phyloP scores from a whole-genome alignment of 2,329 filamentous ascomycete genomes.

The Capronia epimyces region DNA sequence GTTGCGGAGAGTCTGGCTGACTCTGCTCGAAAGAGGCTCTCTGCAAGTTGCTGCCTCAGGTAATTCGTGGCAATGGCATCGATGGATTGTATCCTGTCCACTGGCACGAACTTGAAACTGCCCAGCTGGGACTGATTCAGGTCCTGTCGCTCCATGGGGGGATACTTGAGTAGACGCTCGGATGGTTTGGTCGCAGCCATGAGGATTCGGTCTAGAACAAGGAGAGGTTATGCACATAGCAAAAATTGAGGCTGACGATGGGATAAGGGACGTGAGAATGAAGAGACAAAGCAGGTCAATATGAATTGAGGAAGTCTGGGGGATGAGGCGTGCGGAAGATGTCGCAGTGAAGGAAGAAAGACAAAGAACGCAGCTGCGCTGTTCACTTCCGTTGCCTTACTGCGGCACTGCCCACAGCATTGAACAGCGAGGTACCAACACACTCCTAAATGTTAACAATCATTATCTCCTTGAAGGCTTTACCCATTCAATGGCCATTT shows the following conservation, averaged over 20 bases:
- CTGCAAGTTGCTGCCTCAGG: slow-evolving; percentile 10
- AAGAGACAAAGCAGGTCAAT: neutral
- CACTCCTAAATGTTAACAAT: too few relatives aligned
- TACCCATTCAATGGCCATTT: too few relatives aligned
- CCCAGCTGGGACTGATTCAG: slow-evolving; percentile 28
- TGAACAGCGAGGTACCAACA: too few relatives aligned
- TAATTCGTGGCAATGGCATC: slow-evolving; percentile 7
- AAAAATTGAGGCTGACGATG: slow-evolving; percentile 1
- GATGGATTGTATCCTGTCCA: slow-evolving; percentile 18
- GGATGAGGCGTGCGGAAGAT: neutral
- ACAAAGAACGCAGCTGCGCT: neutral
- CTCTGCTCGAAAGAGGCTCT: slow-evolving; percentile 2
- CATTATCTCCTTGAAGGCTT: too few relatives aligned
- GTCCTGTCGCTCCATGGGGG: slow-evolving; percentile 28
- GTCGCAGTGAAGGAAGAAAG: neutral
- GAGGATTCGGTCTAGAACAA: neutral
- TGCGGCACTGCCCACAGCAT: too few relatives aligned
- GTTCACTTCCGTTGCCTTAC: neutral
- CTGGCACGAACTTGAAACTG: slow-evolving; percentile 29
- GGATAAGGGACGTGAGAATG: slow-evolving; percentile 1
- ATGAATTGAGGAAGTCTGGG: neutral
- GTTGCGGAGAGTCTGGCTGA: neutral
- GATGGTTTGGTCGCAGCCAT: slow-evolving; percentile 12
- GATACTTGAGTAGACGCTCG: slow-evolving; percentile 25
- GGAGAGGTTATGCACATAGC: slow-evolving; percentile 5